A percentile compares a stretch with the other conserved stretches of the same genome.
Evolutionary conservation across 768 basidiomycete genomes (phyloP).

Genomic region (Leccinum variicolor): DNA sequence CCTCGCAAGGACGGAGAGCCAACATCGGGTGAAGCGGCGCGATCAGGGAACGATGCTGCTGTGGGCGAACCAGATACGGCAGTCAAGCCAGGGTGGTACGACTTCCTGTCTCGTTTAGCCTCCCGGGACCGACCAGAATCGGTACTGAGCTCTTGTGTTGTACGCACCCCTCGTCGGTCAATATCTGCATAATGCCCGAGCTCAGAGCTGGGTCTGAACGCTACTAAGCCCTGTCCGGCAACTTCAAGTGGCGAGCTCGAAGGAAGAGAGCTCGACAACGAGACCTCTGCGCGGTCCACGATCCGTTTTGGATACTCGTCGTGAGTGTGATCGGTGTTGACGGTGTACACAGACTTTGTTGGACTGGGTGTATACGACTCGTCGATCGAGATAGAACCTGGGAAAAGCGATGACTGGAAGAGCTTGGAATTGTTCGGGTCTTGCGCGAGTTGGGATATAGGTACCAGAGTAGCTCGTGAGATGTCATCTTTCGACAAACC

Average conservation of each 20-base stretch:
- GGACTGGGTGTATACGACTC: constrained; percentile 48
- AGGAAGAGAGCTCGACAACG: constrained; percentile 61
- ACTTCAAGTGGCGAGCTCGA: constrained; percentile 43
- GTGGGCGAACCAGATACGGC: constrained; percentile 47
- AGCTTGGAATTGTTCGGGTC: constrained; percentile 59
- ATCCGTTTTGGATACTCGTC: constrained; percentile 36
- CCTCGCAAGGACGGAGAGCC: constrained; percentile 46
- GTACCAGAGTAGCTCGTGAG: constrained; percentile 49
- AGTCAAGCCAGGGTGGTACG: constrained; percentile 59
- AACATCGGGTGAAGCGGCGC: constrained; percentile 47
- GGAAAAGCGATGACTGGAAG: constrained; percentile 43
- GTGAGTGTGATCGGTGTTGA: constrained; percentile 29
- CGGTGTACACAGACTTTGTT: constrained; percentile 49
- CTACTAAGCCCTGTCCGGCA: constrained; percentile 27
- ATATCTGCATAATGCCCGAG: constrained; percentile 77
- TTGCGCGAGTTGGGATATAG: constrained; percentile 52
- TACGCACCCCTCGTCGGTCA: constrained; percentile 32
- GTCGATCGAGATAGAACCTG: constrained; percentile 21
- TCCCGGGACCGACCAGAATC: constrained; percentile 54
- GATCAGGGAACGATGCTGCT: constrained; percentile 33
- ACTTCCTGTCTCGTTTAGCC: constrained; percentile 51
- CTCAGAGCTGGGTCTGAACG: constrained; percentile 70
- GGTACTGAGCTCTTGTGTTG: constrained; percentile 42
- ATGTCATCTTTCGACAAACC: constrained; percentile 60
- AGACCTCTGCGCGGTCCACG: constrained; percentile 51